phyloP scores from a whole-genome alignment of 2,329 filamentous ascomycete genomes.

The Thielaviopsis populi region DNA sequence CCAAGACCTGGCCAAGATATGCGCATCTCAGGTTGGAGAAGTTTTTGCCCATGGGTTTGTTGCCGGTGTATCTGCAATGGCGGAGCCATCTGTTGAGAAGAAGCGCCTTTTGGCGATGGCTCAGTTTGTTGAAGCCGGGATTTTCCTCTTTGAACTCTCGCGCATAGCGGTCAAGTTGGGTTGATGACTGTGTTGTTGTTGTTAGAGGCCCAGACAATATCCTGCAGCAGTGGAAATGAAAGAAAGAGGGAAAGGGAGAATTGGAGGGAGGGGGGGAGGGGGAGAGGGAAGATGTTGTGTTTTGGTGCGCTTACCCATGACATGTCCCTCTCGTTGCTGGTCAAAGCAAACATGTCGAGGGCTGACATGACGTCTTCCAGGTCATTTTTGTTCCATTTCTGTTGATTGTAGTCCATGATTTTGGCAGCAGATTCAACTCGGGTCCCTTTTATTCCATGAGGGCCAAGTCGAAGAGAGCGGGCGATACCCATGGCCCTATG shows the following conservation, averaged over 20 bases:
- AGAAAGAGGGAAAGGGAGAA: no score
- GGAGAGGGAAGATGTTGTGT: not conserved
- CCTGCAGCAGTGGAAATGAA: no score
- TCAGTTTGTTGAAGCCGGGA: conserved; percentile 38
- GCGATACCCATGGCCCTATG: conserved; percentile 66
- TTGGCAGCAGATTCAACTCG: not conserved
- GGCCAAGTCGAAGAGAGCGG: conserved; percentile 44
- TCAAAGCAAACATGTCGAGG: conserved; percentile 80
- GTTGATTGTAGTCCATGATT: not conserved
- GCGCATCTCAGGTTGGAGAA: conserved; percentile 12
- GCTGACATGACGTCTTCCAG: conserved; percentile 63
- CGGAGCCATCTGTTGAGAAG: conserved; percentile 56
- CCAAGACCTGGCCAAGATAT: conserved; percentile 59
- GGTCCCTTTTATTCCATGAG: conserved; percentile 4
- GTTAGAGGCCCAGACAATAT: not conserved
- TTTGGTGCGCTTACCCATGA: conserved; percentile 42
- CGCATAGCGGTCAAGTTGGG: conserved; percentile 50
- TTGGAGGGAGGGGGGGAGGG: no score
- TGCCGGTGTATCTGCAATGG: conserved; percentile 51
- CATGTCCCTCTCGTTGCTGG: conserved; percentile 57
- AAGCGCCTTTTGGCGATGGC: conserved; percentile 52
- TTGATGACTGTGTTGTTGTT: conserved; percentile 35
- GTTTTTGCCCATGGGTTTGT: conserved; percentile 27
- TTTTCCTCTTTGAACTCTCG: conserved; percentile 37
- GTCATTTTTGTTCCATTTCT: conserved; percentile 7